phyloP scores from a whole-genome alignment of 495 filamentous ascomycete genomes.

The Xylaria flabelliformis region DNA sequence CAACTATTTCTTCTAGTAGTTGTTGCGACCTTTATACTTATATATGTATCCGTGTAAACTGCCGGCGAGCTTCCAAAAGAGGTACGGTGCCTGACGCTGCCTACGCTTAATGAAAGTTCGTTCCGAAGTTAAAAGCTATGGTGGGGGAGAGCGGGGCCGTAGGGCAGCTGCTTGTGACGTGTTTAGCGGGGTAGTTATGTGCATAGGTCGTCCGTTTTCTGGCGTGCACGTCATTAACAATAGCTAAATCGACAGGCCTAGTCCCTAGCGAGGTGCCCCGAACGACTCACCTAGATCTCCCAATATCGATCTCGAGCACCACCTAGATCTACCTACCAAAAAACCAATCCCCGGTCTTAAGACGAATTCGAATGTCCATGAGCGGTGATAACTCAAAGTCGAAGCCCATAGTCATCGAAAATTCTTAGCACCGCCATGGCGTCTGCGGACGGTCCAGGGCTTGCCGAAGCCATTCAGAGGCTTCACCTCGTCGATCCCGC shows the following conservation, averaged over 20 bases:
- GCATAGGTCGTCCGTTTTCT: too few relatives aligned
- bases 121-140: too few relatives aligned
- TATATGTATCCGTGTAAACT: not conserved
- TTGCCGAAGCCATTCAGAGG: conserved; percentile 48
- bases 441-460: conserved; percentile 35
- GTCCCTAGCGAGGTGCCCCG: not conserved
- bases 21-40: not conserved
- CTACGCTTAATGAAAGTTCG: too few relatives aligned
- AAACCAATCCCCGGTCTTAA: not conserved
- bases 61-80: too few relatives aligned
- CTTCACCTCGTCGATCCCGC: conserved; percentile 40
- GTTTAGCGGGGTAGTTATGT: conserved; percentile 13
- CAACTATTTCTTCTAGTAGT: not conserved
- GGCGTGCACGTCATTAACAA: not conserved
- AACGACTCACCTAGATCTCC: not conserved
- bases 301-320: not conserved
- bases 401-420: not conserved
- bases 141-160: not conserved
- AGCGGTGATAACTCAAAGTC: not conserved
- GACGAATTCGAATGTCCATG: not conserved
- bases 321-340: not conserved
- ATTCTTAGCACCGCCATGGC: conserved; percentile 42
- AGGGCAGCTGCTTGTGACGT: conserved; percentile 3
- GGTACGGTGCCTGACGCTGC: too few relatives aligned
- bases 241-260: not conserved